Evolutionary conservation across 1,284 basidiomycete genomes (phyloP), one percentile per base, ranked within the genome.

Genomic region (Tylopilus sp.): DNA sequence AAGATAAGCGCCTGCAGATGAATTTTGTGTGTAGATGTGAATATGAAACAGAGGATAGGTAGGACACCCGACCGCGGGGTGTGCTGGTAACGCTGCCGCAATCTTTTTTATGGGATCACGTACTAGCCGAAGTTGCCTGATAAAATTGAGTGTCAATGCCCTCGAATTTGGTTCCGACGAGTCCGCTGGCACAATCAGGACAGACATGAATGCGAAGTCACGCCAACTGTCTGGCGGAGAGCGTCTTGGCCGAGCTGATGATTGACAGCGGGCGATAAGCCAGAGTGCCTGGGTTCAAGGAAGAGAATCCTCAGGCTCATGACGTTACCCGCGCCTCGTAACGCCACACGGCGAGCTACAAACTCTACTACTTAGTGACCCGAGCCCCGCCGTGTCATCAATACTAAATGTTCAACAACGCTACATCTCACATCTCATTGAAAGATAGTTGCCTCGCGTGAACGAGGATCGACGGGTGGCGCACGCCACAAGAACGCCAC

Each of bases 91-190:
- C 44, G 46, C 61, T 60, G 59, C 56, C 51, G 53, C 58, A 53
- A 52, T 49, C 51, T 50, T 44, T 59, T 52, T 37, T 41, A 37
- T 35, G 28, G n/a, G 43, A 29, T 31, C 39, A 47, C 48, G 44
- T 53, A 51, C 15, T 52, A 65, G 51, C 62, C 60, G 60, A 61
- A 10, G 60, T 59, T 61, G 61, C 62, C 61, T 64, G 61, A 47
- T 41, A 48, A 52, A 57, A 59, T 61, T 51, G 46, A 34, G 43
- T 55, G 54, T 50, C 44, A 45, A 45, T 28, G 28, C 48, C 44
- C 52, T 34, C 48, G 42, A n/a, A 36, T 48, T 46, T 36, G 37
- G 47, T 15, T 14, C 4, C 24, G 24, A 29, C 29, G 11, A 40
- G 26, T 28, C 14, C 37, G 35, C 12, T 47, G 24, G 33, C 20